These are phyloP conservation scores for Enterospora canceri DNA, from an alignment of 371 early-diverging fungal genomes.

Conservation along the genomic window DNA sequence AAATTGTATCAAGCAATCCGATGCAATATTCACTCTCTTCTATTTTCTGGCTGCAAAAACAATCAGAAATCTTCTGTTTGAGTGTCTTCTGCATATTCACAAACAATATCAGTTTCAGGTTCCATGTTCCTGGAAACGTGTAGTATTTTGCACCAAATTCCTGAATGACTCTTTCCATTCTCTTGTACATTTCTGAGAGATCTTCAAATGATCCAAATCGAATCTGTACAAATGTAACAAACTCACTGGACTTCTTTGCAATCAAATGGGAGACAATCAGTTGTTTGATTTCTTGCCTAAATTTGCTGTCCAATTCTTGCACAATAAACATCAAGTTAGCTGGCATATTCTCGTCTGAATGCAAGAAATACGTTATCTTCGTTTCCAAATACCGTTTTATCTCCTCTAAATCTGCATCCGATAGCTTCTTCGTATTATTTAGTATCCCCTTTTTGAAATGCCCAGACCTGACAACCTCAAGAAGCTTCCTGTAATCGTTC, in stretches of 20 bases:
- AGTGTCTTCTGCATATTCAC: conserved; percentile 10
- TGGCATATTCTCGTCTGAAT: not conserved
- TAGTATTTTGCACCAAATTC: conserved; percentile 12
- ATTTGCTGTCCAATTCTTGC: not conserved
- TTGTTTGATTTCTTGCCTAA: not conserved
- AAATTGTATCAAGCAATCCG: conserved; percentile 1
- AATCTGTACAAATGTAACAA: conserved; percentile 4
- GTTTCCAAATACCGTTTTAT: not conserved
- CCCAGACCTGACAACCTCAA: not conserved
- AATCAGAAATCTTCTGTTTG: conserved; percentile 42
- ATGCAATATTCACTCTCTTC: conserved; percentile 9
- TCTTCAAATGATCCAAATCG: conserved; percentile 21
- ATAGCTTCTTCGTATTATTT: not conserved
- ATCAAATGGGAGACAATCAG: not conserved
- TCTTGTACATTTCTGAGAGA: conserved; percentile 10
- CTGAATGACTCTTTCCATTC: conserved; percentile 20
- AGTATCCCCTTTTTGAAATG: not conserved
- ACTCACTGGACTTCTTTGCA: conserved; percentile 13
- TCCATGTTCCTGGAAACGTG: conserved; percentile 40
- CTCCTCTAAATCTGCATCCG: not conserved
- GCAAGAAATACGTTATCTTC: not conserved
- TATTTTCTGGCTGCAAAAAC: conserved; percentile 24
- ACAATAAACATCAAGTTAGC: not conserved
- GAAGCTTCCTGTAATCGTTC: not conserved
- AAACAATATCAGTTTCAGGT: conserved; percentile 4